Percentiles rank a stretch among this genome's conserved stretches.
Conservation (phyloP, 2,329 filamentous ascomycete species). For the Trichophyton benhamiae region DNA sequence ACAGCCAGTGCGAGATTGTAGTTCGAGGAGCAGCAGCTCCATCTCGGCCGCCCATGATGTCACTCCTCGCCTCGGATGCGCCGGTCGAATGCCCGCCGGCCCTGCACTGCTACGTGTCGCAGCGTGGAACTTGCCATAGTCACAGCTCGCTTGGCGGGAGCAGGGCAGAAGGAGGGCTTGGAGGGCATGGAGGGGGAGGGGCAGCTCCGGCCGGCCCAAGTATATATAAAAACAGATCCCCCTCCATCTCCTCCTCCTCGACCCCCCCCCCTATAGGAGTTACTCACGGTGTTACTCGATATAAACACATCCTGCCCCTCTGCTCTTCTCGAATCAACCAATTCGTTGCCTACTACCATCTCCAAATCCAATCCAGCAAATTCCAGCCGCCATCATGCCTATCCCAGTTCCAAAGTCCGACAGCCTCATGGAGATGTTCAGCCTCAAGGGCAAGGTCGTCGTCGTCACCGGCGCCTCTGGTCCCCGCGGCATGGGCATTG, state of each 20-base stretch:
- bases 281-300: not conserved
- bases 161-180: not conserved
- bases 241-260: not conserved
- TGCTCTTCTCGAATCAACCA: not conserved
- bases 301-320: not conserved
- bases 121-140: not conserved
- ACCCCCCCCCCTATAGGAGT: too few relatives aligned
- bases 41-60: not conserved
- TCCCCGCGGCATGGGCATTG: constrained; percentile 55
- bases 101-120: not conserved
- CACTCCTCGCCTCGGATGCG: not conserved
- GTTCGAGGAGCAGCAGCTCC: not conserved
- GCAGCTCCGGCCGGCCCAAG: not conserved
- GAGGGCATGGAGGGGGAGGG: not conserved
- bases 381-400: constrained; percentile 15
- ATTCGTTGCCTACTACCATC: too few relatives aligned
- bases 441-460: constrained; percentile 34
- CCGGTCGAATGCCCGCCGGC: not conserved
- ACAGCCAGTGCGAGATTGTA: not conserved
- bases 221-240: not conserved
- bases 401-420: constrained; percentile 13
- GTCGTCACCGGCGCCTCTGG: constrained; percentile 42
- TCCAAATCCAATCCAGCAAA: not conserved
- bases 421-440: constrained; percentile 22
- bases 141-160: not conserved